phyloP scores from a whole-genome alignment of 73 alveolate genomes.

The Halteria grandinella region DNA sequence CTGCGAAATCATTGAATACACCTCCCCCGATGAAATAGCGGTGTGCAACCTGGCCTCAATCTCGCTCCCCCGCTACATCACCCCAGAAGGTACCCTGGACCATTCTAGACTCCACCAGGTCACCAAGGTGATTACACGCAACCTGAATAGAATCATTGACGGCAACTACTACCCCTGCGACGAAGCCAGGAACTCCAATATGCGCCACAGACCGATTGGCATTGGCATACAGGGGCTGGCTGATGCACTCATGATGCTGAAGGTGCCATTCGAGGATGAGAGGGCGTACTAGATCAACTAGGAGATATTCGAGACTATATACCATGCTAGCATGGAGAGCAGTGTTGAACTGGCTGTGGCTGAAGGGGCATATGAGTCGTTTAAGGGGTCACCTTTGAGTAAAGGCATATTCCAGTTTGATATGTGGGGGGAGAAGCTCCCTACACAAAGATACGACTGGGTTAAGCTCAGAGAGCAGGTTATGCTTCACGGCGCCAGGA shows the following conservation, averaged over 20 bases:
- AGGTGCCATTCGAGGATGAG: conserved; percentile 89
- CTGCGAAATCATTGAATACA: conserved; percentile 93
- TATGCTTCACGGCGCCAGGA: conserved; percentile 86
- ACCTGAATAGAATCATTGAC: conserved; percentile 90
- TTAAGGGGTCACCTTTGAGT: conserved; percentile 84
- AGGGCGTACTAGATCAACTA: conserved; percentile 82
- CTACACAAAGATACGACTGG: conserved; percentile 86
- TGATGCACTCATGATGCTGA: conserved; percentile 88
- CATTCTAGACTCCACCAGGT: conserved; percentile 86
- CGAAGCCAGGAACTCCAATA: conserved; percentile 89
- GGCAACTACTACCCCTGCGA: conserved; percentile 90
- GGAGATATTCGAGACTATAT: conserved; percentile 93
- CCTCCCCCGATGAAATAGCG: conserved; percentile 94
- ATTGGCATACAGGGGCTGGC: conserved; percentile 97
- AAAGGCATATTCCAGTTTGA: conserved; percentile 83
- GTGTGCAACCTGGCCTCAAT: conserved; percentile 97
- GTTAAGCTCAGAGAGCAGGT: conserved; percentile 74
- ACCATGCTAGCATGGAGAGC: conserved; percentile 87
- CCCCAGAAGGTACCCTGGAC: conserved; percentile 78
- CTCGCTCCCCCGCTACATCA: conserved; percentile 81
- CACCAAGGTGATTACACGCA: conserved; percentile 76
- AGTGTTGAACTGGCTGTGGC: conserved; percentile 84
- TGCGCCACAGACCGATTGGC: conserved; percentile 96
- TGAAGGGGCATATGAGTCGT: conserved; percentile 83
- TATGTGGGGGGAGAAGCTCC: conserved; percentile 75